A percentile compares a stretch with the other conserved stretches of the same genome.
Conservation (phyloP, 2,329 filamentous ascomycete genomes). For the Alternaria rosae region DNA sequence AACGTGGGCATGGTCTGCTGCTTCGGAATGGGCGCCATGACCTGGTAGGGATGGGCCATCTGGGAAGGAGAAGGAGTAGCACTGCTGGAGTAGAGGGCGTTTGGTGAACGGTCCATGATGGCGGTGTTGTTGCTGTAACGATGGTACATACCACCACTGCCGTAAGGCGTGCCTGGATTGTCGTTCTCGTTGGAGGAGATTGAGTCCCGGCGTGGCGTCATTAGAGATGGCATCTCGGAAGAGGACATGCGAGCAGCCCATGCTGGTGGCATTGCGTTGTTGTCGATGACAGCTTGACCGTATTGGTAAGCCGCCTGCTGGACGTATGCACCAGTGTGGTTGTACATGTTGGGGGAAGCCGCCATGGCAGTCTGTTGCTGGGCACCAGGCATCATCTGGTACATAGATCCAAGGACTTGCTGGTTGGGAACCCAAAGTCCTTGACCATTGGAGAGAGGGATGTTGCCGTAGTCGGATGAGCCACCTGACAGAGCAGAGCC, state of each 20-base stretch:
- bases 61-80: slow-evolving; percentile 60
- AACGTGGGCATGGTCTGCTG: slow-evolving; percentile 50
- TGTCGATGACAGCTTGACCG: slow-evolving; percentile 53
- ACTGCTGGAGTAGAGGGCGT: slow-evolving; percentile 56
- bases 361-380: slow-evolving; percentile 43
- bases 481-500: slow-evolving; percentile 40
- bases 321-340: slow-evolving; percentile 54
- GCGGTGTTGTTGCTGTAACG: slow-evolving; percentile 54
- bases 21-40: slow-evolving; percentile 52
- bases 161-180: slow-evolving; percentile 58
- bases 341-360: slow-evolving; percentile 55
- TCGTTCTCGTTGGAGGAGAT: slow-evolving; percentile 62
- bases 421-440: slow-evolving; percentile 50
- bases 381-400: slow-evolving; percentile 43
- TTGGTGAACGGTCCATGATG: slow-evolving; percentile 60
- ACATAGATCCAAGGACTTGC: slow-evolving; percentile 44
- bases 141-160: slow-evolving; percentile 52
- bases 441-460: slow-evolving; percentile 47
- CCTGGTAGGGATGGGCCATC: slow-evolving; percentile 53
- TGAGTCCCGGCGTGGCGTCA: slow-evolving; percentile 61
- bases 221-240: slow-evolving; percentile 58
- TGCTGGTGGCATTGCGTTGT: slow-evolving; percentile 55
- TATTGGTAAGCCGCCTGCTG: slow-evolving; percentile 55
- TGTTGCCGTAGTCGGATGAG: slow-evolving; percentile 45
- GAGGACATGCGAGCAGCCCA: slow-evolving; percentile 57